Evolutionary conservation across 2,329 filamentous ascomycete genomes (phyloP), one percentile per base, ranked within the genome.

Genomic region (Ophiosphaerella narmari): DNA sequence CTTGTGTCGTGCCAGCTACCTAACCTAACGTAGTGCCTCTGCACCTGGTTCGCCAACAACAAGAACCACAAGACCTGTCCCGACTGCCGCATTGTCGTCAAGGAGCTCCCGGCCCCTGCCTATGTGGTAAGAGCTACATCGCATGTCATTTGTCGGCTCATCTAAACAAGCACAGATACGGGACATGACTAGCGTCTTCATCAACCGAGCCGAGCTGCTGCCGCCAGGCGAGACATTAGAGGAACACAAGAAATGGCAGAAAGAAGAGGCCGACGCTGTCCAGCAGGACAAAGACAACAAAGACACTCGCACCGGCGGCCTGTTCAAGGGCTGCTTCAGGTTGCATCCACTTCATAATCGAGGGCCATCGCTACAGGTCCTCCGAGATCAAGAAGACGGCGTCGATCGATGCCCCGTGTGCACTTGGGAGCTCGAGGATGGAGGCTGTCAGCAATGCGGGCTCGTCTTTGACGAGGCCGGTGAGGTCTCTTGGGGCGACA

Each of bases 61-160:
- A 80, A 75, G 65, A 74, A 73, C 37, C 84, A 82, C 62, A 86
- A 86, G 67, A 86, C 85, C 60, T 89, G 86, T 69, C 86, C 86
- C 13, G 85, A 88, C 67, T 89, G 86, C 66, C 80, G 86, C 52
- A 76, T 81, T 3, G 73, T 77, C 32, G 82, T 88, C 49, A 80
- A 76, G 55, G 73, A 81, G 24, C 75, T 82, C 57, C 86, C 86
- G 1, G 82, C 84, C 7, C 86, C 86, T 23, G 84, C 86, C 35
- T 89, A 86, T 65, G 69, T 88, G 36, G 82, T 85, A 70, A 66
- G 77, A 71, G 23, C 36, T 33, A 26, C 8, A 24, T 12, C 21
- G 14, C n/a, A 32, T 7, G 5, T 7, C 31, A 29, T 12, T 16
- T 35, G 12, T 16, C 2, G 12, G 39, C 33, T 3, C 42, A 33